Conservation (phyloP, 2,329 filamentous ascomycete genomes). For the Pseudonectria foliicola region DNA sequence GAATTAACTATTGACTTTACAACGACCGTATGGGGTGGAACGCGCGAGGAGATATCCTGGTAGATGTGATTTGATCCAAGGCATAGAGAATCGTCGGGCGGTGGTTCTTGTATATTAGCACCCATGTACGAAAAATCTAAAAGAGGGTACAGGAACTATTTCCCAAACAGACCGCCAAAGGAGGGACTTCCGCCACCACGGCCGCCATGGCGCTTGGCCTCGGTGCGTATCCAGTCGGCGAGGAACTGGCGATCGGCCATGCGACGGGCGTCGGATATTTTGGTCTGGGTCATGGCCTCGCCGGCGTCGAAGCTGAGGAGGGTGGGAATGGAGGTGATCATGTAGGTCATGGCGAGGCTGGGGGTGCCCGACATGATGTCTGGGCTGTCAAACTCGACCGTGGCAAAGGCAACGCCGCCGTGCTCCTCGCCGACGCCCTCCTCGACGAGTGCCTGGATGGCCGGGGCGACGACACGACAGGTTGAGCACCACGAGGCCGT, state of each 20-base stretch:
- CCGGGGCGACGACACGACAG: conserved; percentile 43
- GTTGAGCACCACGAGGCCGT: conserved; percentile 51
- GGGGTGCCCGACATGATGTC: conserved; percentile 42
- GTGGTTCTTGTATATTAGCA: too few relatives aligned
- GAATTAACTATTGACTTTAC: too few relatives aligned
- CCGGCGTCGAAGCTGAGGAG: conserved; percentile 50
- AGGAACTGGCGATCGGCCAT: conserved; percentile 44
- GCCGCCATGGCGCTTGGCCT: conserved; percentile 40
- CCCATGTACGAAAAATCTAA: too few relatives aligned
- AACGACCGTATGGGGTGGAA: too few relatives aligned
- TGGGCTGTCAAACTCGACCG: conserved; percentile 50
- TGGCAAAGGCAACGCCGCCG: conserved; percentile 47
- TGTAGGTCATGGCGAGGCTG: conserved; percentile 44
- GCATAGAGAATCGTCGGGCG: too few relatives aligned
- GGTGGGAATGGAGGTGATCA: conserved; percentile 52
- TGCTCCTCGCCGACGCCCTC: conserved; percentile 46
- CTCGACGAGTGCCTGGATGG: conserved; percentile 41
- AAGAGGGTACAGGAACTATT: conserved; percentile 87
- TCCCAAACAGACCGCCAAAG: conserved; percentile 44
- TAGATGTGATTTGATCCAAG: too few relatives aligned
- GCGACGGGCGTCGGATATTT: conserved; percentile 40
- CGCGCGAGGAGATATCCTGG: too few relatives aligned
- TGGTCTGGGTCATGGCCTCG: conserved; percentile 43
- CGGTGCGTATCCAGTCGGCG: conserved; percentile 45
- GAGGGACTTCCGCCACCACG: conserved; percentile 33